Evolutionary conservation across 345 rosid species (phyloP), one percentile per base, ranked within the genome.

Genomic region (Salix exigua): DNA sequence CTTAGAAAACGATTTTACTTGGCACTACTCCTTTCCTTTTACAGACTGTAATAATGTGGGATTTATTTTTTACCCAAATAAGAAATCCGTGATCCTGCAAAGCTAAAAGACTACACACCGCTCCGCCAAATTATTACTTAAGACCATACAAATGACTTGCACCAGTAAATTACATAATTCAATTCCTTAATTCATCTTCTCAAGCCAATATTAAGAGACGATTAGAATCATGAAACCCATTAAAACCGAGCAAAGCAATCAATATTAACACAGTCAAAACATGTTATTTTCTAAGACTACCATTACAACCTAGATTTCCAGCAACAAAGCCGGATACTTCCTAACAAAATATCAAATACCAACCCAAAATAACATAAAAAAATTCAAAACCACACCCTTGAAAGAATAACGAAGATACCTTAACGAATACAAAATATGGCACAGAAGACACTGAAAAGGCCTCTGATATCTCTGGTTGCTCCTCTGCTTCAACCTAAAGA

Each of bases 401-500:
- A 37, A 37, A 67, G 19, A 67, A 67, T 5, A 35, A 35, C 33
- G 9, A 67, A 35, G 23, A 8, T 30, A 96, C 99, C 97, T 96
- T 94, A 73, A 96, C 80, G 87, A 96, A 94, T 74, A 88, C 94
- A 76, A 94, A 91, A 72, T 46, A 96, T 9, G 99, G 99, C 63
- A 94, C 93, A 67, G 98, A 94, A 77, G 97, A 85, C 72, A 96
- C 97, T 19, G 98, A 81, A 79, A 86, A 88, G 50, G 90, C 87
- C 84, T 91, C 97, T 0, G 97, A 96, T 69, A 96, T 86, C 85
- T 91, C 92, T 42, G 99, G 97, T 62, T 91, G 94, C 70, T 96
- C 97, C 83, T 96, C 99, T 37, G 99, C 99, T 85, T 94, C 99
- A 33, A 96, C 92, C 99, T 96, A 78, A 76, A 81, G 67, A 2